phyloP scores from a whole-genome alignment of 1,139 yeast genomes.

The Saccharomyces pastorianus region DNA sequence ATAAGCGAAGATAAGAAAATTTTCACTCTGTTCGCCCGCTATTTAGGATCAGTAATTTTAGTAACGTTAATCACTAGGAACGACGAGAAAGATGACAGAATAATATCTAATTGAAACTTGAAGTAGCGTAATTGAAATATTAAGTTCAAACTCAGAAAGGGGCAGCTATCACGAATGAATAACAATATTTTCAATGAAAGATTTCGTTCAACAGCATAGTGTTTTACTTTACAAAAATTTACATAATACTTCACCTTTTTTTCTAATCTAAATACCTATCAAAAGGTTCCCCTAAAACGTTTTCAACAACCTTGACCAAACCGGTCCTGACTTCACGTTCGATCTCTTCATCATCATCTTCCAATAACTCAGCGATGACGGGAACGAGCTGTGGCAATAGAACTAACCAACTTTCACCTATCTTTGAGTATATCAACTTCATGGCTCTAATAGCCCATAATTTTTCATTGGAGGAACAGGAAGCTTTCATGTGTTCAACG shows the following conservation, averaged over 20 bases:
- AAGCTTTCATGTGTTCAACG: conserved; percentile 48
- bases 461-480: conserved; percentile 49
- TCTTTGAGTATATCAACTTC: conserved; percentile 76
- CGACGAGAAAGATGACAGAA: neutral
- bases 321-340: conserved; percentile 88
- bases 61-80: neutral
- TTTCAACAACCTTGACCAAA: conserved; percentile 85
- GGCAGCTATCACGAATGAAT: neutral
- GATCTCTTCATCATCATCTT: conserved; percentile 90
- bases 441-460: conserved; percentile 77
- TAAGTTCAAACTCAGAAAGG: neutral
- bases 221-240: neutral
- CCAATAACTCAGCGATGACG: conserved; percentile 85
- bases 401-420: conserved; percentile 91
- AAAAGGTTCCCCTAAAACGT: conserved; percentile 87
- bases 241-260: neutral
- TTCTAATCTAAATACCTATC: conserved; percentile 71
- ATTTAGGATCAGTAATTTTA: conserved; percentile 6
- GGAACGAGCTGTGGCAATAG: conserved; percentile 93
- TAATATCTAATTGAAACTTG: neutral
- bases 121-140: neutral
- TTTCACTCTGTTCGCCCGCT: neutral
- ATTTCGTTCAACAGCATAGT: neutral
- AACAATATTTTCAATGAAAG: neutral
- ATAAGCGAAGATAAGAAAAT: neutral